These are phyloP conservation scores for Periconia macrospinosa DNA, from an alignment of 2,329 filamentous ascomycete species.

Conservation along the genomic window DNA sequence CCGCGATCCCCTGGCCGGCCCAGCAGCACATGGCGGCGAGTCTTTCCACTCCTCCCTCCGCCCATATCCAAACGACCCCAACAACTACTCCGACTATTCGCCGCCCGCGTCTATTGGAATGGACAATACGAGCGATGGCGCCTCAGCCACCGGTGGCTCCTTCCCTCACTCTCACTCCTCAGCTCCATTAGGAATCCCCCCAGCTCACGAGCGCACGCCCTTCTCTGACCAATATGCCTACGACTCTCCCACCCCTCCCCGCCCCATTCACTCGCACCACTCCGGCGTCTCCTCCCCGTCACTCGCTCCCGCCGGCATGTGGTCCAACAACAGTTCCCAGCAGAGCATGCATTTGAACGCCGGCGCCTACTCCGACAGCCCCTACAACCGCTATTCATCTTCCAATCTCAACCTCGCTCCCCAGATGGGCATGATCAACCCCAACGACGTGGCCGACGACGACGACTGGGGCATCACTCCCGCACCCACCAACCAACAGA, in stretches of 20 bases:
- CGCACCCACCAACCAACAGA: constrained; percentile 14
- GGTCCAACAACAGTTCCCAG: constrained; percentile 48
- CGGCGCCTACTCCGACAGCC: constrained; percentile 62
- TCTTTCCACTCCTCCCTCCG: background rate
- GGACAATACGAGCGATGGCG: constrained; percentile 67
- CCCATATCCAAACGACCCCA: constrained; percentile 22
- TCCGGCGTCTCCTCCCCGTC: constrained; percentile 41
- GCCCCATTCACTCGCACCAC: constrained; percentile 37
- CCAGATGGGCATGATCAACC: constrained; percentile 62
- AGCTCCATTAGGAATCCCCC: constrained; percentile 19
- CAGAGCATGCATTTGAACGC: constrained; percentile 52
- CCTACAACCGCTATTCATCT: constrained; percentile 63
- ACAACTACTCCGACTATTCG: constrained; percentile 39
- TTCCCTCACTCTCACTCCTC: background rate
- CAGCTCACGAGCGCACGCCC: constrained; percentile 26
- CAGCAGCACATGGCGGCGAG: background rate
- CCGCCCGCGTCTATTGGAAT: constrained; percentile 47
- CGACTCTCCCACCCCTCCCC: constrained; percentile 26
- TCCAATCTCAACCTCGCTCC: constrained; percentile 34
- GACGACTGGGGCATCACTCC: constrained; percentile 77
- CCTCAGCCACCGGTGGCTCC: constrained; percentile 42
- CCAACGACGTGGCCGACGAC: constrained; percentile 80
- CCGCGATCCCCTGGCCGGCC: background rate
- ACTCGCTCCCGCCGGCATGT: constrained; percentile 36
- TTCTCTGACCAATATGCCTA: constrained; percentile 29